Conservation (phyloP, 805 yeast species). For the Saturnispora sekii region DNA sequence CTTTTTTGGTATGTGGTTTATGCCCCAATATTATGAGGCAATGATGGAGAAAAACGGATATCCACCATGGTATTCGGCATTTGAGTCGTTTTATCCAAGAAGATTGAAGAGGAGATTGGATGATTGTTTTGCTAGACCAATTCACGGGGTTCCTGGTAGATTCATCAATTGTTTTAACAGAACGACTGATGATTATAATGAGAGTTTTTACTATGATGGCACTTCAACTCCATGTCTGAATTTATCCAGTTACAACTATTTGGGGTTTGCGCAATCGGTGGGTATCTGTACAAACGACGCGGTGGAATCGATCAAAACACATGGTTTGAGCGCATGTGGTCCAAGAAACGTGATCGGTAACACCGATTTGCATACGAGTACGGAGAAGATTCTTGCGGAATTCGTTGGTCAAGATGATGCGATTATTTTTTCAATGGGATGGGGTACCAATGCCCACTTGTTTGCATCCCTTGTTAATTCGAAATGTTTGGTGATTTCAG, state of each 20-base stretch:
- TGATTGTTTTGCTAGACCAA: conserved; percentile 92
- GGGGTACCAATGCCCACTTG: conserved; percentile 86
- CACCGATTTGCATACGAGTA: conserved; percentile 57
- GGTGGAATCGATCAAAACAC: conserved; percentile 46
- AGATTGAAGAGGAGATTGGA: conserved; percentile 84
- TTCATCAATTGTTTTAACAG: conserved; percentile 76
- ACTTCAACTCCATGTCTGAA: conserved; percentile 70
- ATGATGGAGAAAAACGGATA: conserved; percentile 75
- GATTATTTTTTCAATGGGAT: conserved; percentile 85
- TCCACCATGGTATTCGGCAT: conserved; percentile 92
- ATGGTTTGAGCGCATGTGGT: conserved; percentile 74
- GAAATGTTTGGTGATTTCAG: conserved; percentile 85
- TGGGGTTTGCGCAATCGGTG: conserved; percentile 93
- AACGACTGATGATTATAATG: conserved; percentile 52
- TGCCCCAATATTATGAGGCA: conserved; percentile 53
- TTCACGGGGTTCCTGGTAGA: conserved; percentile 97
- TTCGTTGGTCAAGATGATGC: conserved; percentile 90
- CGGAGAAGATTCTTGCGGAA: conserved; percentile 71
- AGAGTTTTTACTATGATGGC: conserved; percentile 66
- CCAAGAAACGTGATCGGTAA: conserved; percentile 71
- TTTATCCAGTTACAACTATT: conserved; percentile 82
- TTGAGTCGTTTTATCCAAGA: conserved; percentile 89
- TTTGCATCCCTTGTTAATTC: conserved; percentile 78
- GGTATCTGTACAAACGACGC: conserved; percentile 86
- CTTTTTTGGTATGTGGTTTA: conserved; percentile 69